A percentile compares a stretch with the other conserved stretches of the same genome.
phyloP scores from a whole-genome alignment of 2,329 filamentous ascomycete species.

The Aureobasidium sp. region DNA sequence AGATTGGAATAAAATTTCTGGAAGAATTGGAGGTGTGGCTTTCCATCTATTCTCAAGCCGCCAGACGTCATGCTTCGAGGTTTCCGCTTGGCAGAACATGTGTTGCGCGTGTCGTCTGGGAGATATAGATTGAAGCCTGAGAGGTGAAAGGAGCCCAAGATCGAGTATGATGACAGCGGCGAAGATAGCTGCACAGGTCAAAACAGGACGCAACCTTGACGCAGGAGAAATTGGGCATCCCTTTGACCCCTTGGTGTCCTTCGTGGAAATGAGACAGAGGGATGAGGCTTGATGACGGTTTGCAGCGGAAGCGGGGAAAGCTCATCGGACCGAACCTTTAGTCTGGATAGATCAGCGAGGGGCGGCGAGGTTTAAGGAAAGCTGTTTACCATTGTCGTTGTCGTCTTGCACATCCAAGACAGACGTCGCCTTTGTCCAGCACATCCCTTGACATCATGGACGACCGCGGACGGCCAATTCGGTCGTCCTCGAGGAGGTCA shows the following conservation, averaged over 20 bases:
- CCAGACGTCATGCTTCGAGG: background rate
- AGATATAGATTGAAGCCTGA: constrained; percentile 1
- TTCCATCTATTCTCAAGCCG: background rate
- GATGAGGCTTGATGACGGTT: constrained; percentile 1
- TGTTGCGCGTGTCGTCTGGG: background rate
- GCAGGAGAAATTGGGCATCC: constrained; percentile 6
- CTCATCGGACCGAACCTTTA: constrained; percentile 10
- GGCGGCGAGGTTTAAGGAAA: background rate
- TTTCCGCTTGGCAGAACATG: background rate
- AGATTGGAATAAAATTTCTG: background rate
- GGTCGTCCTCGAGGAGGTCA: constrained; percentile 13
- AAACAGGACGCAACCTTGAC: background rate
- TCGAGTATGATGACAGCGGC: background rate
- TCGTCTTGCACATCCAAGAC: background rate
- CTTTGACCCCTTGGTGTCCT: background rate
- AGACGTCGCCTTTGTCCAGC: background rate
- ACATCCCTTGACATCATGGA: constrained; percentile 6
- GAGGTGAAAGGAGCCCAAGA: background rate
- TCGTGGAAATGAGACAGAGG: constrained; percentile 10
- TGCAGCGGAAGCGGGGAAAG: constrained; percentile 9
- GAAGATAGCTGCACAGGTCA: background rate
- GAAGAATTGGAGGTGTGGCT: background rate
- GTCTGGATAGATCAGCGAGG: background rate
- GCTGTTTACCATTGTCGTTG: background rate
- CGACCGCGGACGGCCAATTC: constrained; percentile 12